Base-by-base conservation (phyloP, 1,284 basidiomycete species). In the Moesziomyces aphidis region DNA sequence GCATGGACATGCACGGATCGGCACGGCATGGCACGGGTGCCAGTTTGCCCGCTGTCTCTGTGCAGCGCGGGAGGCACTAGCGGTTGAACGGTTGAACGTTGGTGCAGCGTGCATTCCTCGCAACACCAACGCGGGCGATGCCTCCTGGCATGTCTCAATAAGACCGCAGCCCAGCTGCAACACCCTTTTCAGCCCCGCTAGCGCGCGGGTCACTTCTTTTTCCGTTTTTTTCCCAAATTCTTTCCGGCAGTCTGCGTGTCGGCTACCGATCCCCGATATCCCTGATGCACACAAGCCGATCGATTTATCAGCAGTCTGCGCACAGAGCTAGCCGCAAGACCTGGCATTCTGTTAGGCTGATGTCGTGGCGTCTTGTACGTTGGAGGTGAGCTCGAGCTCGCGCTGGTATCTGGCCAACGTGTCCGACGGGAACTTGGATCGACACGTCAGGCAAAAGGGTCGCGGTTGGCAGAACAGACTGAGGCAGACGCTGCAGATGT, bases 401-500 rank as follows among this genome's bases (percentile, higher is more conserved):
- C 63, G 55, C 22, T 51, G 53, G 23, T 71, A 71, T 28, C 73
- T 46, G 7, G 55, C 46, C 36, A 75, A 13, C 19, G 73, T 71
- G 44, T 61, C 50, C 31, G 53, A 47, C 11, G 73, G 63, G 36
- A 71, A 75, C 43, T 67, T 64, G 54, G 67, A 72, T 28, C 70
- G 60, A 53, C 73, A 76, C 5, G 73, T 76, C 15, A 76, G 39
- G 44, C 73, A 76, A 44, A 48, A 60, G 0, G 69, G 57, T 28
- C 69, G 52, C n/a, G 73, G 73, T 34, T 61, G 50, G 50, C 73
- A 76, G 31, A 72, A 76, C 3, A 76, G 71, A 59, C 82, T 83
- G 24, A 84, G 56, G 44, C 83, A 84, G 23, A 83, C 82, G 28
- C 76, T 79, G 85, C 97, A 99, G 24, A 99, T 95, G 80, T 96